Percentiles rank a stretch among this genome's conserved stretches.
Conservation (phyloP, 805 yeast genomes). For the Zygotorulaspora danielsina region DNA sequence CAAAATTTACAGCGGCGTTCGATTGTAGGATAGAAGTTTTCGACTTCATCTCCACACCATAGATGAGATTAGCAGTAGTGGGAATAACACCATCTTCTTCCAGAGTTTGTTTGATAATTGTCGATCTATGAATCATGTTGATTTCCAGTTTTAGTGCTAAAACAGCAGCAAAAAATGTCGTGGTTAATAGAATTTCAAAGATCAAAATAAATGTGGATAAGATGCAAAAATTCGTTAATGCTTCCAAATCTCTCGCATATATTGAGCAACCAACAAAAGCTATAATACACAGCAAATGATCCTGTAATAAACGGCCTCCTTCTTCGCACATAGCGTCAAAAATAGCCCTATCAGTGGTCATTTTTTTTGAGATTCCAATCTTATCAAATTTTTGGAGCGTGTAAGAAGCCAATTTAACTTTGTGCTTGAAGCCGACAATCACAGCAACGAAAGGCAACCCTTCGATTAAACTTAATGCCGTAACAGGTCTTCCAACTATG, state of each 20-base stretch:
- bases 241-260: conserved; percentile 63
- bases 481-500: conserved; percentile 55
- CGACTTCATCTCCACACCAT: conserved; percentile 21
- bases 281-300: conserved; percentile 66
- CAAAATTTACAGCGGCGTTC: conserved; percentile 45
- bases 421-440: conserved; percentile 85
- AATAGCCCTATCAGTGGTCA: conserved; percentile 29
- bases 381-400: conserved; percentile 42
- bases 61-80: conserved; percentile 67
- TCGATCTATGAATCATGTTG: conserved; percentile 74
- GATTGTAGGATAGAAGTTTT: conserved; percentile 30
- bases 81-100: conserved; percentile 89
- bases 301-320: conserved; percentile 51
- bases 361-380: conserved; percentile 33
- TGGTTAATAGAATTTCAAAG: conserved; percentile 65
- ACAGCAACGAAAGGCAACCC: conserved; percentile 92
- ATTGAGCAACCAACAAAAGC: conserved; percentile 62
- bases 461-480: conserved; percentile 73
- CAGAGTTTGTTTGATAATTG: conserved; percentile 67
- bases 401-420: conserved; percentile 62
- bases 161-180: conserved; percentile 77
- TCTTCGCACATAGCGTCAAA: conserved; percentile 37
- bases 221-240: conserved; percentile 75
- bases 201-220: conserved; percentile 65
- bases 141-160: conserved; percentile 85